Percentiles rank a stretch among this genome's conserved stretches.
Conservation (phyloP, 257 asterid species). For the Leonotis leonurus region DNA sequence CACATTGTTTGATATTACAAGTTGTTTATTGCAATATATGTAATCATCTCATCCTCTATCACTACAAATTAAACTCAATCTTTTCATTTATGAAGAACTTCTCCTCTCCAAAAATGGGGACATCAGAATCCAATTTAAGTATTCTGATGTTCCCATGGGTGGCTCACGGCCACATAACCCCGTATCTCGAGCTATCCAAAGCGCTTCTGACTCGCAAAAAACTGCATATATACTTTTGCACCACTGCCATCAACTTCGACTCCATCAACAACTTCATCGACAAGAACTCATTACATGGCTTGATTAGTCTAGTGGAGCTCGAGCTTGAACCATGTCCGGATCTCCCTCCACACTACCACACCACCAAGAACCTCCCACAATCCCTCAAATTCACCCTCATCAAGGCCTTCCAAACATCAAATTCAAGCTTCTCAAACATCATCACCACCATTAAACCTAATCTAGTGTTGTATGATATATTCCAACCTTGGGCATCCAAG, state of each 20-base stretch:
- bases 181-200: constrained; percentile 28
- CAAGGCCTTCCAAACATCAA: constrained; percentile 16
- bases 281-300: not conserved
- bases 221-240: constrained; percentile 24
- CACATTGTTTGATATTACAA: too few relatives aligned
- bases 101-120: constrained; percentile 7
- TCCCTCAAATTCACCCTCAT: constrained; percentile 13
- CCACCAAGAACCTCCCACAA: constrained; percentile 31
- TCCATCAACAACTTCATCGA: constrained; percentile 20
- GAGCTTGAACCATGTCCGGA: constrained; percentile 18
- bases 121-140: not conserved
- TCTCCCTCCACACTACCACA: constrained; percentile 35
- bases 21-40: too few relatives aligned
- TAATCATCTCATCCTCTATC: too few relatives aligned
- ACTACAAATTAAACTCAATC: too few relatives aligned
- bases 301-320: constrained; percentile 25
- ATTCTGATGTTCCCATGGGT: constrained; percentile 32
- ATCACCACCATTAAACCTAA: constrained; percentile 20
- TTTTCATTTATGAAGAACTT: too few relatives aligned
- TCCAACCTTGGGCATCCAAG: constrained; percentile 33
- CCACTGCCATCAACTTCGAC: constrained; percentile 25
- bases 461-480: constrained; percentile 25
- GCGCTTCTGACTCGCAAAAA: constrained; percentile 3
- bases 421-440: constrained; percentile 20
- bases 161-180: constrained; percentile 28